Evolutionary conservation across 2,329 filamentous ascomycete genomes (phyloP).

Genomic region (Fusarium ramigenum): DNA sequence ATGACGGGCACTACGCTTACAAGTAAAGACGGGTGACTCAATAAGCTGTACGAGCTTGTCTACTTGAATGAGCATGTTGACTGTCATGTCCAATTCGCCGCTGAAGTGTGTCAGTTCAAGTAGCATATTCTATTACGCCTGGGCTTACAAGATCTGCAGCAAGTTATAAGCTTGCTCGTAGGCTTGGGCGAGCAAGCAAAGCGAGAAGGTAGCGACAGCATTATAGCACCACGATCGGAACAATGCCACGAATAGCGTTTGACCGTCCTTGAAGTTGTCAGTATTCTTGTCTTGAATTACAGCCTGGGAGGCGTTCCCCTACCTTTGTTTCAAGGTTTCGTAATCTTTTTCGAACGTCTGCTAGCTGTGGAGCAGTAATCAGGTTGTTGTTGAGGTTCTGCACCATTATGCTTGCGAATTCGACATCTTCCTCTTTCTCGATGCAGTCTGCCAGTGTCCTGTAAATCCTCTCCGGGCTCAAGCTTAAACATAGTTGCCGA

Average conservation of each 20-base stretch:
- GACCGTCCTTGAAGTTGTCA: conserved; percentile 74
- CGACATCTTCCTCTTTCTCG: conserved; percentile 96
- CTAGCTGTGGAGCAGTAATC: conserved; percentile 93
- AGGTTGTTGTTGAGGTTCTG: conserved; percentile 99
- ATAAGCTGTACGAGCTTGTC: conserved; percentile 97
- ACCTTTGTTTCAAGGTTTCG: conserved; percentile 90
- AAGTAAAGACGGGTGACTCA: conserved; percentile 97
- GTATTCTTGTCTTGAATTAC: neutral
- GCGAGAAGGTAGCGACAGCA: conserved; percentile 94
- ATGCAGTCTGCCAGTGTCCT: conserved; percentile 95
- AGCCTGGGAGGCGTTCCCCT: conserved; percentile 1
- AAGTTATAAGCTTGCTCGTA: conserved; percentile 98
- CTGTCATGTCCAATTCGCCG: conserved; percentile 97
- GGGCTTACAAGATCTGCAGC: conserved; percentile 86
- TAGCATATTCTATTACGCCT: neutral
- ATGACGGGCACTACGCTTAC: conserved; percentile 60
- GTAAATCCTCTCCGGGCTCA: conserved; percentile 95
- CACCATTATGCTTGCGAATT: conserved; percentile 99
- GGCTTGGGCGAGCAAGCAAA: conserved; percentile 93
- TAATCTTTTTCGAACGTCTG: conserved; percentile 88
- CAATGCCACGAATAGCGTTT: conserved; percentile 92
- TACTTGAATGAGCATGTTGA: conserved; percentile 98
- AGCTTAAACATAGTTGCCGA: conserved; percentile 88
- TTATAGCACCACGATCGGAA: conserved; percentile 99
- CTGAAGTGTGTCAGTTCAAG: conserved; percentile 55